Evolutionary conservation across 2,329 filamentous ascomycete genomes (phyloP).

Genomic region (Paracorniculantispora psalliotae): DNA sequence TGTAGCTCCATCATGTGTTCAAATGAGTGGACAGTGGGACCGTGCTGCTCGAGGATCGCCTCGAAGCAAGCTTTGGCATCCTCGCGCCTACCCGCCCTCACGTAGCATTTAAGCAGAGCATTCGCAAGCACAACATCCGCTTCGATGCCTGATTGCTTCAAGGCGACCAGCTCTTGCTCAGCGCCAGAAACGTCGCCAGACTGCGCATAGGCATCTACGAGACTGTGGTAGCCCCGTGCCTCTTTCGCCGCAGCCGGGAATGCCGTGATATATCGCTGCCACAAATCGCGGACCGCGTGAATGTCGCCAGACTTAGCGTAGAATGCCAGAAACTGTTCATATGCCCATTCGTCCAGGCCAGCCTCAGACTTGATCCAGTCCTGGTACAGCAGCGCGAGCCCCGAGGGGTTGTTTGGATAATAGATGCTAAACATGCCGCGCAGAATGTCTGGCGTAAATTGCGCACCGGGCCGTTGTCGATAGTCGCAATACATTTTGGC

Average conservation of each 20-base stretch:
- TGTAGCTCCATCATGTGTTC: conserved; percentile 66
- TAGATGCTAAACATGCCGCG: conserved; percentile 41
- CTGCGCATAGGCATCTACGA: conserved; percentile 68
- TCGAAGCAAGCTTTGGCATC: conserved; percentile 61
- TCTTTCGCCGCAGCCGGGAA: conserved; percentile 31
- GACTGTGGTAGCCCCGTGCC: conserved; percentile 44
- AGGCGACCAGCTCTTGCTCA: conserved; percentile 56
- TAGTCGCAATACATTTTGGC: conserved; percentile 42
- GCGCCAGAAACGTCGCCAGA: conserved; percentile 59
- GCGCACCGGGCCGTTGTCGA: conserved; percentile 34
- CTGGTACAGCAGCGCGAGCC: conserved; percentile 41
- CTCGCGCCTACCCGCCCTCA: conserved; percentile 60
- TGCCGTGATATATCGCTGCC: conserved; percentile 36
- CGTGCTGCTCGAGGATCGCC: conserved; percentile 44
- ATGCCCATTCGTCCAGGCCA: conserved; percentile 39
- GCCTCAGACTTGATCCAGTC: conserved; percentile 44
- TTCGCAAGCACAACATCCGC: conserved; percentile 68
- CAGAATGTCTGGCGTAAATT: conserved; percentile 35
- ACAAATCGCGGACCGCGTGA: conserved; percentile 39
- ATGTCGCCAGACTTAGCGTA: conserved; percentile 45
- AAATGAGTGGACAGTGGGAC: conserved; percentile 61
- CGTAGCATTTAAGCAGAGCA: conserved; percentile 66
- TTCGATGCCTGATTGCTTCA: conserved; percentile 50
- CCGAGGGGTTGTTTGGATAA: conserved; percentile 32
- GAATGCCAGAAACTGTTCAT: conserved; percentile 44